Base-by-base conservation (phyloP, 2,329 filamentous ascomycete species). In the Colletotrichum sidae region DNA sequence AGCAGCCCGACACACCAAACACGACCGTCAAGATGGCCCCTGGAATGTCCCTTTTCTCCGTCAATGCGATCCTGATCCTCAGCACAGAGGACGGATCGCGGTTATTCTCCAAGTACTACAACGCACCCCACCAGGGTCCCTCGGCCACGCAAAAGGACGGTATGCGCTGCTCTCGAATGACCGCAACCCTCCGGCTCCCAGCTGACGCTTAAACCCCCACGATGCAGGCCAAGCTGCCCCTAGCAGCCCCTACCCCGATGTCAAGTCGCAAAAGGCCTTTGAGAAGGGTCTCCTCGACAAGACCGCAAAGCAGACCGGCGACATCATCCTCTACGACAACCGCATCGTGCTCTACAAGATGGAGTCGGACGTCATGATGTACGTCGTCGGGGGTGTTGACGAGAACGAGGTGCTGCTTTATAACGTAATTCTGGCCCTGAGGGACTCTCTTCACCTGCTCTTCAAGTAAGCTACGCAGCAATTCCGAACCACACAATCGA, bases 361-460 rank as follows among this genome's bases (percentile, higher is more conserved):
- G 83, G 96, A 99, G 84, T 94, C 92, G 72, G 96, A 99, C 78
- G 92, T 98, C 62, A 97, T 97, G 91, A 88, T 89, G 76, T 98
- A 98, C 77, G 92, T 98, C 34, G 92, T 99, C 10, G 95, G 95
- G 70, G 89, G 90, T 59, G 86, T 92, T 57, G 93, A 97, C 57
- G 96, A 99, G 86, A 99, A 98, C 79, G 96, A 99, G 82, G 92
- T 99, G 60, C 84, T 99, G 77, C 86, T 99, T 56, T 98, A 97
- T 83, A 97, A 95, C 77, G 94, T 97, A 53, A 89, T 98, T 58
- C 83, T 98, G 62, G 93, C 94, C n/a, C 82, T 98, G 71, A 86
- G 96, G 71, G 96, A 98, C 81, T 91, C 92, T 55, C 83, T 98
- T 73, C 93, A 95, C 76, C 90, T 98, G 55, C 83, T 97, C 45